Evolutionary conservation across 129 eudicot genomes (phyloP).

Genomic region (Erigeron canadensis): DNA sequence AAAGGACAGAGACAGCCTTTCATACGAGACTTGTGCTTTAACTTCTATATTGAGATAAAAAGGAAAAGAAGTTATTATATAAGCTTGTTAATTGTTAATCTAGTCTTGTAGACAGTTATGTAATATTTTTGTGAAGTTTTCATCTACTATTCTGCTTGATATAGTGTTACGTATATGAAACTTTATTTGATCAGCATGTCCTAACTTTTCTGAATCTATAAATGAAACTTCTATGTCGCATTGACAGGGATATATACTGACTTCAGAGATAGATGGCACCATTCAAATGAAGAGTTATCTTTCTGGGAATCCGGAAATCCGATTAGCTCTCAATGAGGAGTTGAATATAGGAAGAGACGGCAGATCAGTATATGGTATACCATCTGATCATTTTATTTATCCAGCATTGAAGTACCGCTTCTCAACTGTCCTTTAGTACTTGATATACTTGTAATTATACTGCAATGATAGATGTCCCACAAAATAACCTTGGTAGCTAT

Average conservation of each 20-base stretch:
- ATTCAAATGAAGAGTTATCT: slow-evolving; percentile 99
- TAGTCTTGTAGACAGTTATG: slow-evolving; percentile 4
- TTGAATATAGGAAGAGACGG: slow-evolving; percentile 84
- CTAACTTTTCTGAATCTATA: not conserved
- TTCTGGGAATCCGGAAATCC: slow-evolving; percentile 95
- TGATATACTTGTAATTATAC: slow-evolving; percentile 9
- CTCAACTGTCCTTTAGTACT: not conserved
- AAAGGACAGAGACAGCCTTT: not conserved
- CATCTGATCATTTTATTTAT: slow-evolving; percentile 15
- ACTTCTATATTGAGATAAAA: slow-evolving; percentile 1
- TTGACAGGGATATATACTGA: slow-evolving; percentile 86
- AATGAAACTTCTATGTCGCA: slow-evolving; percentile 3
- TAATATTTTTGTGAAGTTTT: not conserved
- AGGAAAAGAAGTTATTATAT: not conserved
- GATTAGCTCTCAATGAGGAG: slow-evolving; percentile 89
- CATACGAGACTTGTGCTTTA: slow-evolving; percentile 12
- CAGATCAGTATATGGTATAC: slow-evolving; percentile 69
- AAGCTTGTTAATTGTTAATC: not conserved
- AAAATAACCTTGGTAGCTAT: not conserved
- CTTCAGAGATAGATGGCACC: slow-evolving; percentile 97
- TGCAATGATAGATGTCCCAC: not conserved
- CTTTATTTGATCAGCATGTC: not conserved
- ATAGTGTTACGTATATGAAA: not conserved
- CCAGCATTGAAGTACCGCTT: not conserved
- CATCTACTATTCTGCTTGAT: not conserved